phyloP scores from a whole-genome alignment of 2,329 filamentous ascomycete species.

The Tolypocladium endophyticum region DNA sequence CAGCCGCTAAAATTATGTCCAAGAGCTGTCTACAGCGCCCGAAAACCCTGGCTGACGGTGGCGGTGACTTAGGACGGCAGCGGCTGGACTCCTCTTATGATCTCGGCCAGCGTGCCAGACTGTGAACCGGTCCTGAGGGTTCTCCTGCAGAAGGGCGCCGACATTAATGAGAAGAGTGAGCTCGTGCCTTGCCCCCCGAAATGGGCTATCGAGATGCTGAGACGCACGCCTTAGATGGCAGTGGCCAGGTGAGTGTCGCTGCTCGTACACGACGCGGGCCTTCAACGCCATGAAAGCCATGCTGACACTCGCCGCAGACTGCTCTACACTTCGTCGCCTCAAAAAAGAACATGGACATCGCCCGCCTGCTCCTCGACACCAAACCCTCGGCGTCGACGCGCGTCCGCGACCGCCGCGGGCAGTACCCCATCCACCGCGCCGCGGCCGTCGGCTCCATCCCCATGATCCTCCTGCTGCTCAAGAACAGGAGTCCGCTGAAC shows the following conservation, averaged over 20 bases:
- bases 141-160: conserved; percentile 58
- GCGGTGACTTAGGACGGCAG: conserved; percentile 48
- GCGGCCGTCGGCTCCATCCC: conserved; percentile 84
- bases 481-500: conserved; percentile 71
- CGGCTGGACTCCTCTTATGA: conserved; percentile 81
- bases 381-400: conserved; percentile 63
- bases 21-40: neutral
- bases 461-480: conserved; percentile 69
- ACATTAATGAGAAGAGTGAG: conserved; percentile 63
- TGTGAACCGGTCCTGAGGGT: conserved; percentile 58
- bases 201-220: neutral
- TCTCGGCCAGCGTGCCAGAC: conserved; percentile 64
- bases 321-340: conserved; percentile 86
- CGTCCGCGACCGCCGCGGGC: conserved; percentile 76
- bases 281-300: neutral
- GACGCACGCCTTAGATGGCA: conserved; percentile 40
- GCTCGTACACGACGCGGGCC: neutral
- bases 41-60: neutral
- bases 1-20: conserved; percentile 1
- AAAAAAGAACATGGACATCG: conserved; percentile 77
- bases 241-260: conserved; percentile 43
- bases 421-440: conserved; percentile 82
- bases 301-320: conserved; percentile 41
- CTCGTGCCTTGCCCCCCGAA: neutral
- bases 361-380: conserved; percentile 62